phyloP scores from a whole-genome alignment of 768 basidiomycete species.

The Boletus vinaceobasis region DNA sequence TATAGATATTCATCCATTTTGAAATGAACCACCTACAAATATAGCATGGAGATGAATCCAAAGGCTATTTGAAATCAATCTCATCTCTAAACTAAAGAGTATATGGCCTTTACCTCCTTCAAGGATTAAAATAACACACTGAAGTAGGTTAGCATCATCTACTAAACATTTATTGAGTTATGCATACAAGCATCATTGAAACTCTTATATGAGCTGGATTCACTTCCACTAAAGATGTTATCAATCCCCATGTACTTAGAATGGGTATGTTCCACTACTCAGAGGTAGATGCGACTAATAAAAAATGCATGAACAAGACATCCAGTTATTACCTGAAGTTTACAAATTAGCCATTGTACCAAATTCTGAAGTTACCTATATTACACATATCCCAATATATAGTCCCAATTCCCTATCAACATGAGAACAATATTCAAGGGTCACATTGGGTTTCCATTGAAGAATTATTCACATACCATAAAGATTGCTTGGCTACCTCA shows the following conservation, averaged over 20 bases:
- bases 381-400: slow-evolving; percentile 19
- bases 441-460: background rate
- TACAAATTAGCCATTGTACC: background rate
- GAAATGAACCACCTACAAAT: slow-evolving; percentile 10
- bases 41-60: slow-evolving; percentile 6
- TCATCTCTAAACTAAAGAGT: background rate
- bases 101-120: slow-evolving; percentile 16
- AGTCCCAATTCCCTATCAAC: slow-evolving; percentile 11
- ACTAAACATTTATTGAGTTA: background rate
- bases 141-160: background rate
- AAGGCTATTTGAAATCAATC: slow-evolving; percentile 15
- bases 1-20: background rate
- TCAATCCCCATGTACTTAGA: background rate
- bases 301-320: slow-evolving; percentile 26
- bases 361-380: background rate
- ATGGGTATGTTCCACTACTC: background rate
- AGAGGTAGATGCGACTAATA: slow-evolving; percentile 19
- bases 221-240: slow-evolving; percentile 7
- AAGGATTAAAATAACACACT: slow-evolving; percentile 17
- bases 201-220: background rate
- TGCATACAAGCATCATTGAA: slow-evolving; percentile 18
- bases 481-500: background rate
- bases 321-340: slow-evolving; percentile 12
- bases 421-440: background rate
- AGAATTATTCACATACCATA: slow-evolving; percentile 7